Evolutionary conservation across 2,329 filamentous ascomycete species (phyloP), one percentile per base, ranked within the genome.

Genomic region (Apiospora hydei): DNA sequence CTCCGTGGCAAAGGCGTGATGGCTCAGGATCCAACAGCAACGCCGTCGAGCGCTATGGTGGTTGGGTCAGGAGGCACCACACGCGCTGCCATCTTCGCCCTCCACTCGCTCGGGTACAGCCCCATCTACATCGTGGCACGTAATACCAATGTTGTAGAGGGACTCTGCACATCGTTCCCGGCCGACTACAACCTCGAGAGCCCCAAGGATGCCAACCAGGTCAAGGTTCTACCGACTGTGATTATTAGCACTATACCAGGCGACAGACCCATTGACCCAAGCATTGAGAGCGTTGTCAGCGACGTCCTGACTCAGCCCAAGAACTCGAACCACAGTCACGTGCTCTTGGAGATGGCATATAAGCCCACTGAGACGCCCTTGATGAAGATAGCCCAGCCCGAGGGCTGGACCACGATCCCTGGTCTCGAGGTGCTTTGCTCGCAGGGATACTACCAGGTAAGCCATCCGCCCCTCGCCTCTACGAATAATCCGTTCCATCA

Each of bases 311-410:
- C 84, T 72, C 82, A 81, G 80, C 76, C 74, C 81, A 78, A 73
- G 78, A 71, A 77, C 80, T 78, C 74, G 72, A 71, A 34, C 69
- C 82, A 82, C 7, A 83, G 82, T 38, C 88, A 89, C 26, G 89
- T 96, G 16, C 83, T 98, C 73, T 84, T 98, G 4, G 96, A 99
- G 82, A 98, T 99, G 95, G 96, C 96, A 1, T 99, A 99, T 83
- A 97, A 96, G 82, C 96, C 96, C 26, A 86, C 89, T 0, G 88
- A 93, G 70, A 99, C 96, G 5, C 89, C 92, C 10, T 83, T 98
- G 76, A 98, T 98, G 91, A 88, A 93, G 80, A 85, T 98, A 80
- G 96, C 95, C 2, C 87, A 91, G 77, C 89, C 92, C 76, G 89
- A 89, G 16, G 92, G 92, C 3, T 99, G 96, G 96, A 88, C 85